Base-by-base conservation (phyloP, 192 early-diverging fungal genomes). In the Backusella tuberculispora region DNA sequence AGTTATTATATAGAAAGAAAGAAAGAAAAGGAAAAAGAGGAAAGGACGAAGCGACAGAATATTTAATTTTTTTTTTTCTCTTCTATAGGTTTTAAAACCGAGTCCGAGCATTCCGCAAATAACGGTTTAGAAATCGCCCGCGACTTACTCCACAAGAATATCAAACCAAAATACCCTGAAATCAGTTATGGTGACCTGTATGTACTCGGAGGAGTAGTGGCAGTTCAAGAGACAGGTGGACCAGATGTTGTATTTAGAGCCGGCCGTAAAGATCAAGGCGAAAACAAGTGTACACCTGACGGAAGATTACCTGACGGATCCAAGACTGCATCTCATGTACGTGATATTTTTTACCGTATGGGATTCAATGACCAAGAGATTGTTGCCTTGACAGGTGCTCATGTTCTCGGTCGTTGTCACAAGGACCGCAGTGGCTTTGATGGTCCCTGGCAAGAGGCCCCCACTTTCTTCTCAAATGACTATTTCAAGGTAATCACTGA, bases 391-490 rank as follows among this genome's bases (percentile, higher is more conserved):
- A 71, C 88, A 6, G 95, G 94, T 15, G 94, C 92, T 15, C 92
- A 95, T 81, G 89, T 89, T 14, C 77, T 94, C 19, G 92, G 92
- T 17, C 88, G 93, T 73, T 95, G 93, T 84, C 93, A 95, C 76
- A 73, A 85, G 63, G 85, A 84, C 56, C 90, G 92, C 63, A 88
- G 85, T 71, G 95, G 95, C 13, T 95, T 86, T 71, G 90, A 94
- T 21, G 94, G 93, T 6, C 93, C 96, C 14, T 99, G 97, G 97
- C 95, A 92, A 66, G 86, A 90, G 76, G 89, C 93, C 12, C 96
- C 96, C 13, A 98, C 92, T 3, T 81, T 87, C 47, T 96, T 98
- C 84, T 92, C 94, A 75, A 98, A 98, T 86, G 88, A 90, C 50
- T 97, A 89, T 85, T 98, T 81, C 85, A 95, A 88, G 53, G 89